A percentile compares a stretch with the other conserved stretches of the same genome.
phyloP scores from a whole-genome alignment of 306 rosid genomes.

The Rosa lucieae region DNA sequence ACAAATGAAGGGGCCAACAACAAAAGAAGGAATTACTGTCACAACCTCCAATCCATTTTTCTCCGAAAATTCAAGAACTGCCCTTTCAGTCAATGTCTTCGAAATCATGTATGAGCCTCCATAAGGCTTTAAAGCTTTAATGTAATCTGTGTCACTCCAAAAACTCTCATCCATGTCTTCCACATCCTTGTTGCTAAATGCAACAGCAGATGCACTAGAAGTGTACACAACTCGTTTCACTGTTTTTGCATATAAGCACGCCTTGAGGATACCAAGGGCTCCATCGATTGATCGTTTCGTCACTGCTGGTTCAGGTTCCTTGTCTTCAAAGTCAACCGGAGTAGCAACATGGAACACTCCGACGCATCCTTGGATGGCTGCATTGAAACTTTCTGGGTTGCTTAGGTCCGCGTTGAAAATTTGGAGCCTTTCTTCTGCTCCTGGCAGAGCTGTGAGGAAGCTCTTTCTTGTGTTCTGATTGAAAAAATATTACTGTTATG shows the following conservation, averaged over 20 bases:
- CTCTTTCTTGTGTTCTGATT: slow-evolving; percentile 37
- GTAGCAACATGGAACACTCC: slow-evolving; percentile 60
- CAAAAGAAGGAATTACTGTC: slow-evolving; percentile 46
- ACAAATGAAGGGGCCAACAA: slow-evolving; percentile 67
- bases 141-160: slow-evolving; percentile 45
- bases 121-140: slow-evolving; percentile 8
- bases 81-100: slow-evolving; percentile 57
- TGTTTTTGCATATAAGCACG: slow-evolving; percentile 40
- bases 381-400: slow-evolving; percentile 34
- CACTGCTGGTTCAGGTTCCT: slow-evolving; percentile 44
- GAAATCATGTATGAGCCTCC: slow-evolving; percentile 41
- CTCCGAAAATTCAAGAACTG: slow-evolving; percentile 56
- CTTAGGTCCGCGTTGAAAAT: slow-evolving; percentile 42
- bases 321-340: slow-evolving; percentile 35
- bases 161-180: slow-evolving; percentile 45
- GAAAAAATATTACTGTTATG: background rate
- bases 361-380: slow-evolving; percentile 43
- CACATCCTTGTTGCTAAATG: background rate
- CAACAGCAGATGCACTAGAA: slow-evolving; percentile 43
- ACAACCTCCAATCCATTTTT: slow-evolving; percentile 56
- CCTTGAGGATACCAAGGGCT: slow-evolving; percentile 49
- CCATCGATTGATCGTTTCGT: slow-evolving; percentile 53
- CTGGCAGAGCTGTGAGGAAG: slow-evolving; percentile 51
- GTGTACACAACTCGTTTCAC: slow-evolving; percentile 70
- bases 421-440: slow-evolving; percentile 40